Conservation (phyloP, 176 grass and related monocot genomes). For the Oryza meridionalis region DNA sequence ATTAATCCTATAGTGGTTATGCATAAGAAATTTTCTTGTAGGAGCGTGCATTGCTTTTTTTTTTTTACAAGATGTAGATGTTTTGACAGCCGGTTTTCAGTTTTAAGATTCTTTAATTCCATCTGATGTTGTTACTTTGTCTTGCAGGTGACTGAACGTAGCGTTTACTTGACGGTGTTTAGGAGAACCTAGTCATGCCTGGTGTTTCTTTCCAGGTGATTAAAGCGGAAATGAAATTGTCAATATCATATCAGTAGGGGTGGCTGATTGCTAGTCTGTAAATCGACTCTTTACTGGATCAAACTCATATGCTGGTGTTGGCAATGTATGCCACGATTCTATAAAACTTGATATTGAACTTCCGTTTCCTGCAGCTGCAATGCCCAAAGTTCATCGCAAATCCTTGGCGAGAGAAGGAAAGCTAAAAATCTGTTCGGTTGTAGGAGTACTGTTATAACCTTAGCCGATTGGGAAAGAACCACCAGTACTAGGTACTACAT, state of each 20-base stretch:
- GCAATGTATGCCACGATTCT: background rate
- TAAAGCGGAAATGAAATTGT: conserved; percentile 13
- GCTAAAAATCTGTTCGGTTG: too few relatives aligned
- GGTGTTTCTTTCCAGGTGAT: conserved; percentile 14
- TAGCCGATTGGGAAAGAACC: too few relatives aligned
- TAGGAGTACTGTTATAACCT: too few relatives aligned
- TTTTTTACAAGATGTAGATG: background rate
- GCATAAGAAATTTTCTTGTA: background rate
- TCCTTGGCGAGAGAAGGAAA: too few relatives aligned
- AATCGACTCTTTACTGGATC: conserved; percentile 30
- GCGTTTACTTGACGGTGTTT: conserved; percentile 25
- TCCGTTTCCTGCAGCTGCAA: too few relatives aligned
- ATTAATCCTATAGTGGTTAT: too few relatives aligned
- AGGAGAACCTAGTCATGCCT: background rate
- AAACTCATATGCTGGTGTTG: background rate
- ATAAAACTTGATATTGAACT: too few relatives aligned
- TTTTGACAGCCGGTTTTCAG: background rate
- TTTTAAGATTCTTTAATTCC: conserved; percentile 8
- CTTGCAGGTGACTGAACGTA: conserved; percentile 28
- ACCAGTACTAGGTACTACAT: too few relatives aligned
- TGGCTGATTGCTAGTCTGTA: conserved; percentile 31
- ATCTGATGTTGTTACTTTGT: conserved; percentile 16
- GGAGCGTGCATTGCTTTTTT: background rate
- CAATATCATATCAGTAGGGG: conserved; percentile 40
- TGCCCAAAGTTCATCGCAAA: too few relatives aligned